phyloP scores from a whole-genome alignment of 129 eudicot genomes.

The Chrysanthemum lavandulifolium region DNA sequence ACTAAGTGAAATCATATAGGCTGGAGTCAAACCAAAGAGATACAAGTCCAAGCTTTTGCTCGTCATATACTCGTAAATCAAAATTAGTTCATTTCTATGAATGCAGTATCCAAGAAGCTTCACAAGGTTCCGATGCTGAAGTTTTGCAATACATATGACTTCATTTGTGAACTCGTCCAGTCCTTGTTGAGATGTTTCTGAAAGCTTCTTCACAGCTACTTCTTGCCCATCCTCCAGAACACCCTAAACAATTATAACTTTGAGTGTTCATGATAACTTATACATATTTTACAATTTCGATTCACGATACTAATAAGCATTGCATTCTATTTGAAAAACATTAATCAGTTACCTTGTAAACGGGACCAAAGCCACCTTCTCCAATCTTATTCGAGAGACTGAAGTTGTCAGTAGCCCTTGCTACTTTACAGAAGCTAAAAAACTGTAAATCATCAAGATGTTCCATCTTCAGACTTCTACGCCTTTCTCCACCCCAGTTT shows the following conservation, averaged over 20 bases:
- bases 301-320: not conserved
- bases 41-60: slow-evolving; percentile 27
- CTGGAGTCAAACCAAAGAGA: slow-evolving; percentile 19
- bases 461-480: not conserved
- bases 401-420: not conserved
- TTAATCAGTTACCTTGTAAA: slow-evolving; percentile 1
- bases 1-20: not conserved
- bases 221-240: slow-evolving; percentile 15
- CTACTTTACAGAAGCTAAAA: slow-evolving; percentile 2
- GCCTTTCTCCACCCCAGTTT: not conserved
- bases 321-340: not conserved
- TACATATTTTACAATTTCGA: not conserved
- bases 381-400: slow-evolving; percentile 1
- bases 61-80: slow-evolving; percentile 32
- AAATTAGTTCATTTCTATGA: slow-evolving; percentile 26
- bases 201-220: slow-evolving; percentile 26
- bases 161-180: slow-evolving; percentile 27
- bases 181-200: slow-evolving; percentile 25
- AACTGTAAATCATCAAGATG: slow-evolving; percentile 14
- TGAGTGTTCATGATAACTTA: not conserved
- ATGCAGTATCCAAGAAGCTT: slow-evolving; percentile 40
- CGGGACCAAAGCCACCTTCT: slow-evolving; percentile 18
- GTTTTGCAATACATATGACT: slow-evolving; percentile 25
- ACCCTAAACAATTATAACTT: slow-evolving; percentile 7
- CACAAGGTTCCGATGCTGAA: slow-evolving; percentile 46